A percentile compares a stretch with the other conserved stretches of the same genome.
Evolutionary conservation across 2,329 filamentous ascomycete genomes (phyloP).

Genomic region (Furcasterigmium sp.): DNA sequence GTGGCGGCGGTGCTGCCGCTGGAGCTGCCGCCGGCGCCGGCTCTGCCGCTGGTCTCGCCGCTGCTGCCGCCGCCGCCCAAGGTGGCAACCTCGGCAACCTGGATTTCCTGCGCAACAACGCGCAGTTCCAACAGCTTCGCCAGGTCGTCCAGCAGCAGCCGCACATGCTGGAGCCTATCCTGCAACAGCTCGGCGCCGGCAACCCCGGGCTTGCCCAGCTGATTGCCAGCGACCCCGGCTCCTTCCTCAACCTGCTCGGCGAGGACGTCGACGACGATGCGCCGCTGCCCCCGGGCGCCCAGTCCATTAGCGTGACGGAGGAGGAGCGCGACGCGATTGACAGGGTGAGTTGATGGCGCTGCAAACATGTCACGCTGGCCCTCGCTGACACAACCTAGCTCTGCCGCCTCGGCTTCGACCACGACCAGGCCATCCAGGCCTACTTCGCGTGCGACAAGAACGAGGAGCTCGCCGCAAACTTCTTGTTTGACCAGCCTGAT

Average conservation of each 20-base stretch:
- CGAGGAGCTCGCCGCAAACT: slow-evolving; percentile 96
- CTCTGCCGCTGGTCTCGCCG: slow-evolving; percentile 36
- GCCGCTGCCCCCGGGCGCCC: slow-evolving; percentile 79
- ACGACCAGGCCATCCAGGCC: slow-evolving; percentile 91
- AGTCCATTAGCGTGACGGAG: slow-evolving; percentile 86
- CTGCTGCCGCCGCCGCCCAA: slow-evolving; percentile 45
- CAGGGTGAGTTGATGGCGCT: slow-evolving; percentile 56
- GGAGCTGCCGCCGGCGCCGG: slow-evolving; percentile 35
- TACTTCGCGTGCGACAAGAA: slow-evolving; percentile 99
- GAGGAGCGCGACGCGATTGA: slow-evolving; percentile 97
- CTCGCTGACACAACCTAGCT: slow-evolving; percentile 47
- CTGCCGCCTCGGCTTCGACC: slow-evolving; percentile 87
- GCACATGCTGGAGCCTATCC: slow-evolving; percentile 95
- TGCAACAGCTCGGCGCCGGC: slow-evolving; percentile 90
- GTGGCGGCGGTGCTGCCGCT: slow-evolving; percentile 34
- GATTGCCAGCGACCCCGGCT: slow-evolving; percentile 86
- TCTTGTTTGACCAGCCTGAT: slow-evolving; percentile 94
- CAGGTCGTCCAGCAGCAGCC: slow-evolving; percentile 97
- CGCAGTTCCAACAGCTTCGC: slow-evolving; percentile 95
- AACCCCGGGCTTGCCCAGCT: slow-evolving; percentile 92
- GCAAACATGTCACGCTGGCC: slow-evolving; percentile 1
- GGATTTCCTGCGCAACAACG: slow-evolving; percentile 90
- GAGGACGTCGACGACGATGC: slow-evolving; percentile 84
- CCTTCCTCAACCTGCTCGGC: slow-evolving; percentile 84
- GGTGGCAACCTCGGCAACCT: slow-evolving; percentile 65